Evolutionary conservation across 2,329 filamentous ascomycete genomes (phyloP), one percentile per base, ranked within the genome.

Genomic region (Fusarium beomiforme): DNA sequence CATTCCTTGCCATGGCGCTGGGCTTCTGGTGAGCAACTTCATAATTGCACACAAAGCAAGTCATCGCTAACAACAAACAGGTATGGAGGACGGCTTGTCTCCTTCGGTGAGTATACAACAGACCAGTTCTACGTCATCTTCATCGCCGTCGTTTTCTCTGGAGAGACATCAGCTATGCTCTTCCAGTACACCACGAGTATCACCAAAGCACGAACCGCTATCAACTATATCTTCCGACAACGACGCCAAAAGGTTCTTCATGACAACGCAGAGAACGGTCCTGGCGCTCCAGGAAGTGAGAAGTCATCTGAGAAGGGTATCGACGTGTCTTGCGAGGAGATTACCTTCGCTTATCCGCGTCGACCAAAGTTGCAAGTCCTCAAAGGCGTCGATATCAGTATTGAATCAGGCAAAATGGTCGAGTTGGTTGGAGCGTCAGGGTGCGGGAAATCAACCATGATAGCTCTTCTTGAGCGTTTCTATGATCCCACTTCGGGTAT

Each of bases 391-490:
- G 74, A 81, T 43, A 80, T 85, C 43, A 64, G 64, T 54, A 83
- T 87, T 55, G 65, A 78, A 34, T 81, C 83, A 8, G 85, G 86
- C 13, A 81, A 84, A 67, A 88, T 85, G 72, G 79, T 87, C 3
- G 88, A 87, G 5, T 82, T 89, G 11, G 87, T 90, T 1, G 88
- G 88, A 8, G 82, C 87, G 2, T 88, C 85, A 1, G 88, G 88
- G 10, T 89, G 87, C 68, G 88, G 88, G 1, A 91, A 91, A 72
- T 88, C 86, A 1, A 90, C 89, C 6, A 86, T 88, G 59, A 83
- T 92, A 54, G 83, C 85, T 10, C 78, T 87, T 14, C 78, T 87
- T 1, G 80, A 86, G 70, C 80, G 85, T 16, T 85, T 84, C 68
- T 83, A 84, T 66, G 80, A 82, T 16, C 80, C 80, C 0, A 78